A percentile compares a stretch with the other conserved stretches of the same genome.
Conservation (phyloP, 805 yeast genomes). For the Wickerhamomyces xylosicus region DNA sequence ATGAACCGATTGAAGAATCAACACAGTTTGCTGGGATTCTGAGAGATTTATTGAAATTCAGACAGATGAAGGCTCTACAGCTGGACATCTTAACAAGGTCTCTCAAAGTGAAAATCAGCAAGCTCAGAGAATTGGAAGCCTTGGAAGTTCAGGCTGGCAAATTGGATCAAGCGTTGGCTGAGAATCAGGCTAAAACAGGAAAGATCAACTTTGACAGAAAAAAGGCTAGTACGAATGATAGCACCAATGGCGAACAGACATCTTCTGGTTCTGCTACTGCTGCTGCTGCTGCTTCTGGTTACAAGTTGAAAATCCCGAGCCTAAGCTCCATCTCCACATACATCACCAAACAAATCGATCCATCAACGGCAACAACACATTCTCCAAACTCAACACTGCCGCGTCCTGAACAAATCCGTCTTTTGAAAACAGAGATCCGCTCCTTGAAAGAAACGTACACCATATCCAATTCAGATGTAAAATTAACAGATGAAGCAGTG, state of each 20-base stretch:
- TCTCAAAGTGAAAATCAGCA: conserved; percentile 22
- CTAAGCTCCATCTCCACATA: not conserved
- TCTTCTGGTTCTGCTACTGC: not conserved
- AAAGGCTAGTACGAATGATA: conserved; percentile 12
- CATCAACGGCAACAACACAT: not conserved
- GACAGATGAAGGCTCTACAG: conserved; percentile 39
- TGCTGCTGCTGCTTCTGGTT: not conserved
- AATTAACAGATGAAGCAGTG: not conserved
- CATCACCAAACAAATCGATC: not conserved
- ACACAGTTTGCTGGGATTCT: conserved; percentile 54
- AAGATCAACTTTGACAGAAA: conserved; percentile 21
- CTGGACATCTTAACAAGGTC: conserved; percentile 31
- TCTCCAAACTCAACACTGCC: not conserved
- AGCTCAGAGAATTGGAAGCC: conserved; percentile 27
- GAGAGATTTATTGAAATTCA: conserved; percentile 42
- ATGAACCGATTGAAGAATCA: conserved; percentile 63
- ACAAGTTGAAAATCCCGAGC: not conserved
- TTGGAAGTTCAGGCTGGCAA: conserved; percentile 35
- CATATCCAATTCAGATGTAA: not conserved
- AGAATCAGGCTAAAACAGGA: conserved; percentile 16
- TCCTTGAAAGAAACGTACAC: not conserved
- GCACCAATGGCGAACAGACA: conserved; percentile 12
- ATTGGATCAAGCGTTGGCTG: conserved; percentile 23
- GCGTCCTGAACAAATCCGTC: not conserved
- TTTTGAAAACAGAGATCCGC: not conserved